These are phyloP conservation scores for Calonectria hawksworthii DNA, from an alignment of 2,329 filamentous ascomycete species.

Conservation along the genomic window DNA sequence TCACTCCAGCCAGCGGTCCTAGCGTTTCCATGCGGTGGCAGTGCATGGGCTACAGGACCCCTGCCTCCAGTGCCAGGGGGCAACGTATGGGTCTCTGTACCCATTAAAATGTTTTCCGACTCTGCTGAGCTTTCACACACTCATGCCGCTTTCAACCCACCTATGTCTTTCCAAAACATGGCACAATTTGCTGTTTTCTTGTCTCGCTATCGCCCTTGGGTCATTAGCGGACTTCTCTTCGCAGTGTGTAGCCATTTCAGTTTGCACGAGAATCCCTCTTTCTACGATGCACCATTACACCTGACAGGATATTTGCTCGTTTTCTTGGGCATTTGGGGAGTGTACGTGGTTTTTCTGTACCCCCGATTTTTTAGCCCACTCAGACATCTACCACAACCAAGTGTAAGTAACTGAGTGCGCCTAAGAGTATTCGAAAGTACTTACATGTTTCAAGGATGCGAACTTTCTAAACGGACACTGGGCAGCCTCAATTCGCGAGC, in stretches of 20 bases:
- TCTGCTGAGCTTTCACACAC: slow-evolving; percentile 13
- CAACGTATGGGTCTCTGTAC: neutral
- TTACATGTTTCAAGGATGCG: neutral
- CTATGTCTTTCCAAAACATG: slow-evolving; percentile 9
- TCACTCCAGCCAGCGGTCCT: neutral
- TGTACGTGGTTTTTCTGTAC: slow-evolving; percentile 26
- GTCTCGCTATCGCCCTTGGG: slow-evolving; percentile 33
- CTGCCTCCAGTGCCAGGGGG: neutral
- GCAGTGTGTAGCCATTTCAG: slow-evolving; percentile 2
- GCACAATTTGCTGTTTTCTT: slow-evolving; percentile 21
- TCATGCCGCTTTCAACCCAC: neutral
- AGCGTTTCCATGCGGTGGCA: neutral
- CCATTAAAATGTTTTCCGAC: neutral
- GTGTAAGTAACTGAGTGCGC: neutral
- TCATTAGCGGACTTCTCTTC: neutral
- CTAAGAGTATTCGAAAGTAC: neutral
- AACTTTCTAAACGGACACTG: slow-evolving; percentile 35
- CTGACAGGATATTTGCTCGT: neutral
- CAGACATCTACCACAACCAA: slow-evolving; percentile 24
- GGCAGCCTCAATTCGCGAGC: slow-evolving; percentile 33
- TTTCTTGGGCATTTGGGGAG: slow-evolving; percentile 23
- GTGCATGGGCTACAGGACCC: neutral
- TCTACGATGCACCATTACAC: slow-evolving; percentile 8
- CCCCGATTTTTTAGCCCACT: slow-evolving; percentile 27
- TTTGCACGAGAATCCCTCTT: neutral